Conservation (phyloP, 2,329 filamentous ascomycete species). For the Huntiella savannae region DNA sequence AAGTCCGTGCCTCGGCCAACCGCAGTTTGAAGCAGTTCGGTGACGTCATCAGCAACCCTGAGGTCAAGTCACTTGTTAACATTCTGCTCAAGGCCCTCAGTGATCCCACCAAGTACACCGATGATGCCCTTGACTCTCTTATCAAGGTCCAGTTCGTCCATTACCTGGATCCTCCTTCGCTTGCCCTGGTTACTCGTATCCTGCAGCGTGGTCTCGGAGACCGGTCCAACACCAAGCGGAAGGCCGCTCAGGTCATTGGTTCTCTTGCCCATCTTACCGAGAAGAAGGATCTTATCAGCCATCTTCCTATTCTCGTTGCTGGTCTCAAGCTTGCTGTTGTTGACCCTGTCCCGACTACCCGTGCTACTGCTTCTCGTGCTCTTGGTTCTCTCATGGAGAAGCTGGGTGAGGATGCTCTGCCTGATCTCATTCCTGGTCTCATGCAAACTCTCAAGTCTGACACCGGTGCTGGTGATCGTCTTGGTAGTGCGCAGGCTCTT, state of each 20-base stretch:
- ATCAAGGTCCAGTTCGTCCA: slow-evolving; percentile 98
- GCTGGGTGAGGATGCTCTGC: slow-evolving; percentile 86
- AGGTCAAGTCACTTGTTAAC: slow-evolving; percentile 81
- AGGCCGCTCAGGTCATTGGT: slow-evolving; percentile 92
- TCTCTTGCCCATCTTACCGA: slow-evolving; percentile 94
- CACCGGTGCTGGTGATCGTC: slow-evolving; percentile 82
- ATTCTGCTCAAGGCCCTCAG: slow-evolving; percentile 91
- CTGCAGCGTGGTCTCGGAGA: slow-evolving; percentile 81
- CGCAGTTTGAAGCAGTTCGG: slow-evolving; percentile 93
- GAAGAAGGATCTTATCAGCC: slow-evolving; percentile 76
- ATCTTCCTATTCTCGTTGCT: slow-evolving; percentile 80
- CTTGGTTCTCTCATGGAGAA: slow-evolving; percentile 96
- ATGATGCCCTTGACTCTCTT: slow-evolving; percentile 77
- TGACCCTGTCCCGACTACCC: slow-evolving; percentile 88
- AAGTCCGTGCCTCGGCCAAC: slow-evolving; percentile 81
- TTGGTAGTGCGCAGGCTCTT: slow-evolving; percentile 90
- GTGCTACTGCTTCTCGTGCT: slow-evolving; percentile 88
- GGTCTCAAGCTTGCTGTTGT: slow-evolving; percentile 78
- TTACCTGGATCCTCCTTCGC: slow-evolving; percentile 90
- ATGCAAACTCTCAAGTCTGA: slow-evolving; percentile 98
- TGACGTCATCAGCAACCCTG: slow-evolving; percentile 94
- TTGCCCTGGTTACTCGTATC: slow-evolving; percentile 88
- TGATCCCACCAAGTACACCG: slow-evolving; percentile 91
- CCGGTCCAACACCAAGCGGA: slow-evolving; percentile 85
- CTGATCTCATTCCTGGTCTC: slow-evolving; percentile 88